A percentile compares a stretch with the other conserved stretches of the same genome.
Conservation (phyloP, 257 asterid species). For the Solanum bukasovii region DNA sequence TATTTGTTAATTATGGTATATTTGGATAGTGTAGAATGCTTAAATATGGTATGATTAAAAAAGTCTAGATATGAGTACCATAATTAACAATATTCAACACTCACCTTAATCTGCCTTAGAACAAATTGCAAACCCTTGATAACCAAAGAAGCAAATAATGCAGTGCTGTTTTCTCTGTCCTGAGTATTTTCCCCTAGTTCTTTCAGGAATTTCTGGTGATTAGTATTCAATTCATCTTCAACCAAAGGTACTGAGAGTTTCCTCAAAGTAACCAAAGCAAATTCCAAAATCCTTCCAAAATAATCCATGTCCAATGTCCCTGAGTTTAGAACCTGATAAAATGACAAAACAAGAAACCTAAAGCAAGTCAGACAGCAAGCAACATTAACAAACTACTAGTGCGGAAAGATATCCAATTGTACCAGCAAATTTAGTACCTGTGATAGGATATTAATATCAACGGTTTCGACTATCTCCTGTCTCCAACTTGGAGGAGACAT, state of each 20-base stretch:
- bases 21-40: background rate
- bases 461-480: conserved; percentile 5
- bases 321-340: conserved; percentile 6
- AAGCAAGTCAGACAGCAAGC: background rate
- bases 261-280: conserved; percentile 11
- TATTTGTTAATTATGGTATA: too few relatives aligned
- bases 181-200: conserved; percentile 7
- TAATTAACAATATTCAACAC: background rate
- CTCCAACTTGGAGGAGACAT: conserved; percentile 18
- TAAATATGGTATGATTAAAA: too few relatives aligned
- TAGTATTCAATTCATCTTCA: conserved; percentile 8
- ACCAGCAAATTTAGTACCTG: conserved; percentile 5
- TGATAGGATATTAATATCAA: conserved; percentile 8
- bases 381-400: background rate
- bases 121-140: conserved; percentile 11
- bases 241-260: conserved; percentile 9
- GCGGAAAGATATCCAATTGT: background rate
- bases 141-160: background rate
- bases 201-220: conserved; percentile 1
- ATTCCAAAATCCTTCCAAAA: conserved; percentile 13
- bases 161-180: background rate
- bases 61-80: background rate
- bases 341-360: background rate
- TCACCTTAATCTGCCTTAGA: conserved; percentile 7
- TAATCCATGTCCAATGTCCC: conserved; percentile 9